Conservation (phyloP, 108 stramenopile species). For the Skeletonema potamos region DNA sequence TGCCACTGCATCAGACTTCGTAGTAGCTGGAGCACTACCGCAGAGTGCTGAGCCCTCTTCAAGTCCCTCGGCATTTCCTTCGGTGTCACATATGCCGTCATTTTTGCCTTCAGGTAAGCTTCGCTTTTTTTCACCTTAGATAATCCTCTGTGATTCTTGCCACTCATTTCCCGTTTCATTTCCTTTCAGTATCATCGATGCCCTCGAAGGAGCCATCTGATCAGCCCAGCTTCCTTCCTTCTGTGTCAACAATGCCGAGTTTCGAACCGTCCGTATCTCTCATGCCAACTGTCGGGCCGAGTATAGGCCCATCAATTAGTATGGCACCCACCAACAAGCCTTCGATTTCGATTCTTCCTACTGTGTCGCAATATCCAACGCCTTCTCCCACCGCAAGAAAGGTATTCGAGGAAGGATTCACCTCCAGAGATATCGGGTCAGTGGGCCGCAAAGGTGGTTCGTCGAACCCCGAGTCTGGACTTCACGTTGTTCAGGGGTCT, state of each 20-base stretch:
- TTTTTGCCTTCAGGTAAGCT: neutral
- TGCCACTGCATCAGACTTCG: neutral
- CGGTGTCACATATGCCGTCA: neutral
- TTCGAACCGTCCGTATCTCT: neutral
- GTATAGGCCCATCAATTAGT: neutral
- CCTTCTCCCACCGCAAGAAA: neutral
- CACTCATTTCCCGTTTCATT: neutral
- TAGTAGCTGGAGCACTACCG: neutral
- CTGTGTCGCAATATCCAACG: neutral
- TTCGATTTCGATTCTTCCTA: neutral
- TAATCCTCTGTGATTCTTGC: neutral
- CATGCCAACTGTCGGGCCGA: neutral
- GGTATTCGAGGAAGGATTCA: conserved; percentile 6
- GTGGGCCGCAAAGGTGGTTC: conserved; percentile 3
- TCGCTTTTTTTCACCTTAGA: neutral
- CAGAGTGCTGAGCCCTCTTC: neutral
- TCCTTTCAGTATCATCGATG: neutral
- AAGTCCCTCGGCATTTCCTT: neutral
- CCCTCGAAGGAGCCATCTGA: neutral
- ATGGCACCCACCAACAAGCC: neutral
- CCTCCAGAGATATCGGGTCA: conserved; percentile 8
- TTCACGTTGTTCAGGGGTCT: conserved; percentile 18
- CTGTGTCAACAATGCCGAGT: neutral
- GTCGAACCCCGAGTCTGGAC: conserved; percentile 5
- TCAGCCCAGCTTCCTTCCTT: neutral